A percentile compares a stretch with the other conserved stretches of the same genome.
phyloP scores from a whole-genome alignment of 805 yeast genomes.

The Blastobotrys muscicola region DNA sequence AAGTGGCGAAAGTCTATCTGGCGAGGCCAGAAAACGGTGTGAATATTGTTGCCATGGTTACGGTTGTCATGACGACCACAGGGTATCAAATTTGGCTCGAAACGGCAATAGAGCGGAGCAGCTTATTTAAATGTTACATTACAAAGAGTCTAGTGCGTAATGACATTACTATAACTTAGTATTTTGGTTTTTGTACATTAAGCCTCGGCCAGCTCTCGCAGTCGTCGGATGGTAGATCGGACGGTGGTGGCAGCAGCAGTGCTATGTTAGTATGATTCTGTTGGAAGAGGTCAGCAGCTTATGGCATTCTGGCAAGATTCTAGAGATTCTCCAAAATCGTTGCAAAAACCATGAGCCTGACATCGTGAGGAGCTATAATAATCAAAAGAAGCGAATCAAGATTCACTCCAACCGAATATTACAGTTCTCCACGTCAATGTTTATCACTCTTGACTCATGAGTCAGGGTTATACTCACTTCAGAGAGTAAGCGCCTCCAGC shows the following conservation, averaged over 20 bases:
- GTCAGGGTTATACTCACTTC: conserved; percentile 31
- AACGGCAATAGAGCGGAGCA: not conserved
- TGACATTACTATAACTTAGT: not conserved
- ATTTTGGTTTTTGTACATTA: conserved; percentile 33
- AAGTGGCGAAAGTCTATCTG: no score
- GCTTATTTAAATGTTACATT: not conserved
- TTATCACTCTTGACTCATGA: not conserved
- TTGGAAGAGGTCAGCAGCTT: no score
- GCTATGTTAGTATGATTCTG: conserved; percentile 7
- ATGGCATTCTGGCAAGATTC: no score
- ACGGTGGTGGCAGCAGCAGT: conserved; percentile 99
- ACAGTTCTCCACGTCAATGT: no score
- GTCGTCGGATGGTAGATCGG: conserved; percentile 99
- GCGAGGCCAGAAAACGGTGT: no score
- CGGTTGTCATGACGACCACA: no score
- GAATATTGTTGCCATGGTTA: no score
- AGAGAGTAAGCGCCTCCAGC: conserved; percentile 99
- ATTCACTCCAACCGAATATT: not conserved
- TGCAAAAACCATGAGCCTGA: no score
- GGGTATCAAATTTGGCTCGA: not conserved
- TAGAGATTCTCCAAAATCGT: no score
- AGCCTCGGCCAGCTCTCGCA: conserved; percentile 99
- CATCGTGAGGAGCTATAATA: no score
- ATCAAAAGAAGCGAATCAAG: no score
- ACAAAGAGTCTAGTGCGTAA: not conserved